These are phyloP conservation scores for Aspergillus sp. DNA, from an alignment of 2,329 filamentous ascomycete species.

Conservation along the genomic window DNA sequence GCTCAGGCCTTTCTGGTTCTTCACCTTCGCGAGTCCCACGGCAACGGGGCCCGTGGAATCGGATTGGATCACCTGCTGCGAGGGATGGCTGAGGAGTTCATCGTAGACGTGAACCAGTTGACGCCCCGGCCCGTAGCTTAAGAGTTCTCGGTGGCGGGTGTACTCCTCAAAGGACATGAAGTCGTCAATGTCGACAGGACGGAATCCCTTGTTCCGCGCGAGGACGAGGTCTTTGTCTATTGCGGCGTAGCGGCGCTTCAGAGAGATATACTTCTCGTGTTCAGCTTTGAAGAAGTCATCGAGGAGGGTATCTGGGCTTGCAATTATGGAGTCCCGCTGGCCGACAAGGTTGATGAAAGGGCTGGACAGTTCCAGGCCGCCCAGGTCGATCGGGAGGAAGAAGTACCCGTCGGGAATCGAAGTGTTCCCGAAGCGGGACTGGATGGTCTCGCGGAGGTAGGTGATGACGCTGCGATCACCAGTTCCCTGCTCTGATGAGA, in stretches of 20 bases:
- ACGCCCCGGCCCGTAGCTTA: background rate
- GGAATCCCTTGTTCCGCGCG: background rate
- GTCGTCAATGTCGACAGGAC: background rate
- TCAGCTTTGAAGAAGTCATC: conserved; percentile 10
- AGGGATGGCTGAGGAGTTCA: conserved; percentile 4
- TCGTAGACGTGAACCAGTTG: conserved; percentile 9
- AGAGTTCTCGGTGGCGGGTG: conserved; percentile 7
- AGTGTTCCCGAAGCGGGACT: background rate
- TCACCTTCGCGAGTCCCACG: background rate
- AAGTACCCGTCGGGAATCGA: conserved; percentile 14
- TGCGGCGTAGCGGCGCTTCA: background rate
- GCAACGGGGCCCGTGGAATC: background rate
- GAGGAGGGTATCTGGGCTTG: conserved; percentile 1
- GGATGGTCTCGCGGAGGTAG: conserved; percentile 10
- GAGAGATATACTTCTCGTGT: background rate
- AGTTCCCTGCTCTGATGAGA: background rate
- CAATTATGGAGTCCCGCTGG: conserved; percentile 1
- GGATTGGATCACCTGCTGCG: conserved; percentile 3
- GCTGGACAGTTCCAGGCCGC: conserved; percentile 13
- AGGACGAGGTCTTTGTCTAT: background rate
- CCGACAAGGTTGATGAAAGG: conserved; percentile 13
- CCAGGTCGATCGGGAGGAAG: conserved; percentile 15
- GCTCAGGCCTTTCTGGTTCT: background rate
- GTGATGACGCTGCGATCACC: conserved; percentile 10
- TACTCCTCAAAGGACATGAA: conserved; percentile 16